Percentiles rank a stretch among this genome's conserved stretches.
Conservation (phyloP, 345 rosid species). For the Cardiospermum halicacabum region DNA sequence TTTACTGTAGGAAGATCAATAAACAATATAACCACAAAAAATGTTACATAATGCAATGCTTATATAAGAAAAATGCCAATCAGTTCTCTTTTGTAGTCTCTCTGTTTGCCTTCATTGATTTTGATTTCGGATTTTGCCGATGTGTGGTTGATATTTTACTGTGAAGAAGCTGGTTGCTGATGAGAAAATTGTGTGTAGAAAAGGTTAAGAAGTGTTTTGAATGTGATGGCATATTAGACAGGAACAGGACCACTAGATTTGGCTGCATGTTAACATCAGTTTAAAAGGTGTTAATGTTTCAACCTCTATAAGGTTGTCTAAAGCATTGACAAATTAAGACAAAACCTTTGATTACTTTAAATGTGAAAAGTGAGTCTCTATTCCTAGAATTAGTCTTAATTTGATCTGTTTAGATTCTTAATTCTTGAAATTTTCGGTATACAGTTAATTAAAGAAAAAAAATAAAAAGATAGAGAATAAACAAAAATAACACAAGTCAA, state of each 20-base stretch:
- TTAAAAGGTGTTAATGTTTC: not conserved
- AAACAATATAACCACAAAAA: constrained; percentile 23
- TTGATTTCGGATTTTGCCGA: constrained; percentile 5
- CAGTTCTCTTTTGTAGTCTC: constrained; percentile 8
- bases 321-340: not conserved
- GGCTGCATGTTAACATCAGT: not conserved
- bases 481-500: not conserved
- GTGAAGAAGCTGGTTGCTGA: too few species aligned
- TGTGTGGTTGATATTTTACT: not conserved
- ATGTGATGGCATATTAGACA: not conserved
- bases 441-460: too few species aligned
- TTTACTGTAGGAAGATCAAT: constrained; percentile 18
- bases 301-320: not conserved
- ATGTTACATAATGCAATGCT: constrained; percentile 13
- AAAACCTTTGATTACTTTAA: not conserved
- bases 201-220: not conserved
- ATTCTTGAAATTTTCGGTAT: too few species aligned
- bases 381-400: too few species aligned
- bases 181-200: too few species aligned
- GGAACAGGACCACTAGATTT: not conserved
- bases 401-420: too few species aligned
- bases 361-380: not conserved
- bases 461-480: too few species aligned
- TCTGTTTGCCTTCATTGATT: constrained; percentile 3
- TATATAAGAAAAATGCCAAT: constrained; percentile 8